Evolutionary conservation across 202 grass and related monocot species (phyloP), one percentile per base, ranked within the genome.

Genomic region (Panicum hallii): DNA sequence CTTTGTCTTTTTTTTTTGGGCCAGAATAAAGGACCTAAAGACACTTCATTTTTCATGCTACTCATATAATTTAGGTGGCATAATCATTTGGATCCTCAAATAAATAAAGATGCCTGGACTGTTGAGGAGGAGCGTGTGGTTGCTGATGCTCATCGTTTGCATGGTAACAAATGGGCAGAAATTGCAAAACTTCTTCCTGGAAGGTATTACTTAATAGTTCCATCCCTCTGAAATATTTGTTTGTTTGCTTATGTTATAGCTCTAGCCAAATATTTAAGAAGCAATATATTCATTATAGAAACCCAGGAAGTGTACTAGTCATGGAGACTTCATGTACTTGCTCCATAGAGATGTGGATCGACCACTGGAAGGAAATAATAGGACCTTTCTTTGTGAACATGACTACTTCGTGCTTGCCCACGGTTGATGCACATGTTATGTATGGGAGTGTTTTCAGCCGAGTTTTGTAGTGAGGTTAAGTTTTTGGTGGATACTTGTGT

Each of bases 141-240:
- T 79, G 90, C 74, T 81, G 86, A 87, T 38, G 89, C 91, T 76
- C 91, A 97, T 87, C 72, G 26, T 70, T 64, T 86, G 28, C 81
- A 97, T 83, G 94, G 94, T 48, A 97, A 97, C 75, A 97, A 90
- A 89, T 97, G 94, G 94, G 89, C 94, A 38, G 94, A 92, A 80
- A 97, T 97, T 71, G 85, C 94, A 20, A 97, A 94, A 79, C 67
- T 90, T 84, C 79, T 97, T 80, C 91, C 94, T 90, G 94, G 94
- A 88, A 93, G 94, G 91, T 97, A 88, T 17, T 63, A 87, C 75
- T 79, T 67, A 42, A 60, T 57, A 81, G 19, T 46, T 79, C 86
- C 57, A 67, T 82, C 61, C 63, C 58, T 74, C 60, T 13, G 47
- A 84, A 83, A 50, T 45, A 65, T 71, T 63, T 80, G 15, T 78